Evolutionary conservation across 2,329 filamentous ascomycete genomes (phyloP), one percentile per base, ranked within the genome.

Genomic region (Paraconiothyrium brasiliense): DNA sequence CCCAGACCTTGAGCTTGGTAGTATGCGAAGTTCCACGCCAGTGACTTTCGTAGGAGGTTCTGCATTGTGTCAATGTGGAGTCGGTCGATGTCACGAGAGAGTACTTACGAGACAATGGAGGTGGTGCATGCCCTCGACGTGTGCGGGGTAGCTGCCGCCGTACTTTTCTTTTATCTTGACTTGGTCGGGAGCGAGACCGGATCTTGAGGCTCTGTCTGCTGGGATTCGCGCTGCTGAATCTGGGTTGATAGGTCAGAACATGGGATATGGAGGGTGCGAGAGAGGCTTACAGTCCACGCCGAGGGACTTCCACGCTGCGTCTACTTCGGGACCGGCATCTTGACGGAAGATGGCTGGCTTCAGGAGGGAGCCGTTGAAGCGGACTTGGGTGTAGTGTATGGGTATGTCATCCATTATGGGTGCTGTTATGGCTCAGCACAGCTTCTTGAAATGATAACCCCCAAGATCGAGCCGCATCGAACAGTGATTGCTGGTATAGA

Each of bases 21-120:
- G 68, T 88, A 84, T 11, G 84, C 81, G 58, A 85, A 85, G 66
- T 89, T 89, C 78, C 84, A 89, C 61, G 84, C 85, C 0, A 88
- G 74, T 0, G 84, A 79, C 68, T 90, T 84, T 1, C 87, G 84
- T 9, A 90, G 71, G 5, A 89, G 79, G 51, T 90, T 89, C 85
- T 83, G 41, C 10, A 2, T 14, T 16, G 4, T 35, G 34, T 62
- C 24, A 59, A n/a, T 16, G 50, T 32, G 11, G 16, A 35, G 41
- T n/a, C 14, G 20, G 49, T 16, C 5, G 34, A n/a, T 47, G 4
- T 63, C 14, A 4, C 3, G 22, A 47, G 24, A 13, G 11, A 2
- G 32, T 16, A 54, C 67, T 61, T 72, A 85, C 85, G 66, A 89
- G 68, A 60, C 87, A 89, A 67, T 89, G 85, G 3, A 87, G 71